Evolutionary conservation across 2,329 filamentous ascomycete species (phyloP).

Genomic region (Tricladium varicosporioides): DNA sequence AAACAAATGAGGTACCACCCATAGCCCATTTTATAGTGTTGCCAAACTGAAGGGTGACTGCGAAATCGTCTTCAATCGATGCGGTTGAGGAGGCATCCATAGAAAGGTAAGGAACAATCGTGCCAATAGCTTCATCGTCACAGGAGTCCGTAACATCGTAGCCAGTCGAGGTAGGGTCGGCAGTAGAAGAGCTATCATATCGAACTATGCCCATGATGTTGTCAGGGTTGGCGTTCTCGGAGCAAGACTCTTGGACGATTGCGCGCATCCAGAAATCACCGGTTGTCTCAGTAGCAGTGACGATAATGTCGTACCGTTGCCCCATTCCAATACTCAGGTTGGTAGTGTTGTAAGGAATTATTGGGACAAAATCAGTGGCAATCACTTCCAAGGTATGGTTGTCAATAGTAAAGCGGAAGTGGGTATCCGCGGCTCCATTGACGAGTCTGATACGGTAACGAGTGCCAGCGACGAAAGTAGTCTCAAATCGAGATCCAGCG

Average conservation of each 20-base stretch:
- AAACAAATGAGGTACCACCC: slow-evolving; percentile 44
- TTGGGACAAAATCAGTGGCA: slow-evolving; percentile 50
- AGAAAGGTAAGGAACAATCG: slow-evolving; percentile 28
- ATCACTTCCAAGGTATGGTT: slow-evolving; percentile 56
- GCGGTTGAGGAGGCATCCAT: slow-evolving; percentile 12
- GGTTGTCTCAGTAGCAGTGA: slow-evolving; percentile 12
- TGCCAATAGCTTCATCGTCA: slow-evolving; percentile 30
- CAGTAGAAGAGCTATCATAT: slow-evolving; percentile 46
- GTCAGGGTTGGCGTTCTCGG: slow-evolving; percentile 53
- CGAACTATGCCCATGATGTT: slow-evolving; percentile 47
- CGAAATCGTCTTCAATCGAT: slow-evolving; percentile 27
- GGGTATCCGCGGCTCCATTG: slow-evolving; percentile 40
- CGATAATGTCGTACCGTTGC: slow-evolving; percentile 10
- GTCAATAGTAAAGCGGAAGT: slow-evolving; percentile 46
- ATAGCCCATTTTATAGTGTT: slow-evolving; percentile 45
- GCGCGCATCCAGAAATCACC: slow-evolving; percentile 59
- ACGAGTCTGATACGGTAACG: slow-evolving; percentile 46
- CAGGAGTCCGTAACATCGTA: slow-evolving; percentile 28
- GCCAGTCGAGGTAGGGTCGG: slow-evolving; percentile 28
- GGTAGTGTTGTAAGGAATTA: slow-evolving; percentile 7
- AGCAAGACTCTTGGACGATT: slow-evolving; percentile 53
- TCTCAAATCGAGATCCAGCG: slow-evolving; percentile 28
- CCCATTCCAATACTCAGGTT: slow-evolving; percentile 3
- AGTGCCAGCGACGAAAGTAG: slow-evolving; percentile 38
- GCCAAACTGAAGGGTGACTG: slow-evolving; percentile 26